Evolutionary conservation across 2,329 filamentous ascomycete species (phyloP).

Genomic region (Aureobasidium musti): DNA sequence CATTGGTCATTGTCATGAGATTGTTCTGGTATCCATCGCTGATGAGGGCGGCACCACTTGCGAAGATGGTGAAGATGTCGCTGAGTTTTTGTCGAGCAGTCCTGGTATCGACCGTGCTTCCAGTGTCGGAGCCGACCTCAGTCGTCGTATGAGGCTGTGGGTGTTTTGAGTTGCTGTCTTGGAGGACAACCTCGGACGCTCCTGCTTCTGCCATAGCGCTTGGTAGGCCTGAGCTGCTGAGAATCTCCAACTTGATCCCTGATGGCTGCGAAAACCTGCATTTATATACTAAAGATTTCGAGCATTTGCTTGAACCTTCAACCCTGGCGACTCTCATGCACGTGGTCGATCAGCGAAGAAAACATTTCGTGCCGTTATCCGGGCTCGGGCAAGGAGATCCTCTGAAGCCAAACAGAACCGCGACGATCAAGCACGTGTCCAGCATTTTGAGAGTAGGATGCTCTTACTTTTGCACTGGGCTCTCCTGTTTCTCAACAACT

Average conservation of each 20-base stretch:
- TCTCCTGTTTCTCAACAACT: too few relatives aligned
- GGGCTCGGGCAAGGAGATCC: too few relatives aligned
- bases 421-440: too few relatives aligned
- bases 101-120: background rate
- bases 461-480: too few relatives aligned
- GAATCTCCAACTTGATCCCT: background rate
- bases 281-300: background rate
- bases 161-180: background rate
- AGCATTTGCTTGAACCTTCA: background rate
- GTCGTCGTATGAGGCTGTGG: background rate
- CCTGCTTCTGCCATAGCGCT: background rate
- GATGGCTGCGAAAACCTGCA: background rate
- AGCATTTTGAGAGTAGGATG: too few relatives aligned
- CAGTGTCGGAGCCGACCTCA: background rate
- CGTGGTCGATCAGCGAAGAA: too few relatives aligned
- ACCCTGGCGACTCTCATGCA: too few relatives aligned
- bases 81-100: constrained; percentile 32
- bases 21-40: constrained; percentile 44
- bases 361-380: too few relatives aligned
- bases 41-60: constrained; percentile 39
- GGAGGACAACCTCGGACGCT: background rate
- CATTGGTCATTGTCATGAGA: constrained; percentile 43
- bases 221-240: background rate
- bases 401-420: too few relatives aligned
- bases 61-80: constrained; percentile 34